A percentile compares a stretch with the other conserved stretches of the same genome.
Conservation (phyloP, 2,329 filamentous ascomycete species). For the Hymenoscyphus repandus region DNA sequence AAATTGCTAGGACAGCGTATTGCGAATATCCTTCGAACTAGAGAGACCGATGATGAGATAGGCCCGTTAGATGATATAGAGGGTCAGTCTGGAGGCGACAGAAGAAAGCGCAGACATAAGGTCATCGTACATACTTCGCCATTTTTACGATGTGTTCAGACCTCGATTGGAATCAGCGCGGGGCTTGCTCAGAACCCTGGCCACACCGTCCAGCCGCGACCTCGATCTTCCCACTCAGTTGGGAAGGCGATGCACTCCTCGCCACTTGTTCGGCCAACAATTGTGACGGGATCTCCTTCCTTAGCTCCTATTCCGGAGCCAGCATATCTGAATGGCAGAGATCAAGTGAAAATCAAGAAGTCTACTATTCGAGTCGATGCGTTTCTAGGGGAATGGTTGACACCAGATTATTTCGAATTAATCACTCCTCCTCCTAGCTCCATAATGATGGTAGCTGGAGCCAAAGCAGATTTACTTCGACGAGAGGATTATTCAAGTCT, state of each 20-base stretch:
- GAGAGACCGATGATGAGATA: slow-evolving; percentile 36
- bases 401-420: slow-evolving; percentile 85
- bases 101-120: slow-evolving; percentile 59
- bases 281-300: slow-evolving; percentile 24
- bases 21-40: slow-evolving; percentile 60
- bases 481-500: slow-evolving; percentile 60
- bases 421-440: slow-evolving; percentile 87
- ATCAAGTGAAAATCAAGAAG: slow-evolving; percentile 41
- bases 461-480: slow-evolving; percentile 80
- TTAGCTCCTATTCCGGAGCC: slow-evolving; percentile 27
- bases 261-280: slow-evolving; percentile 24
- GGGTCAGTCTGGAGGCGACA: slow-evolving; percentile 20
- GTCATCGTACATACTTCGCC: slow-evolving; percentile 91
- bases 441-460: slow-evolving; percentile 78
- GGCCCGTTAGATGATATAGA: slow-evolving; percentile 9
- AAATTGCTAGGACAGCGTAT: slow-evolving; percentile 79
- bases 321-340: slow-evolving; percentile 13
- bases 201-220: slow-evolving; percentile 27
- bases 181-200: slow-evolving; percentile 65
- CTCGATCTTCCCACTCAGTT: slow-evolving; percentile 18
- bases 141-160: slow-evolving; percentile 88
- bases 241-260: slow-evolving; percentile 24
- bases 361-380: slow-evolving; percentile 76
- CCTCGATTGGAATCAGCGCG: slow-evolving; percentile 79
- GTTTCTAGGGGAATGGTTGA: slow-evolving; percentile 93